Percentiles rank a stretch among this genome's conserved stretches.
Conservation (phyloP, 2,329 filamentous ascomycete species). For the Sporothrix mexicana region DNA sequence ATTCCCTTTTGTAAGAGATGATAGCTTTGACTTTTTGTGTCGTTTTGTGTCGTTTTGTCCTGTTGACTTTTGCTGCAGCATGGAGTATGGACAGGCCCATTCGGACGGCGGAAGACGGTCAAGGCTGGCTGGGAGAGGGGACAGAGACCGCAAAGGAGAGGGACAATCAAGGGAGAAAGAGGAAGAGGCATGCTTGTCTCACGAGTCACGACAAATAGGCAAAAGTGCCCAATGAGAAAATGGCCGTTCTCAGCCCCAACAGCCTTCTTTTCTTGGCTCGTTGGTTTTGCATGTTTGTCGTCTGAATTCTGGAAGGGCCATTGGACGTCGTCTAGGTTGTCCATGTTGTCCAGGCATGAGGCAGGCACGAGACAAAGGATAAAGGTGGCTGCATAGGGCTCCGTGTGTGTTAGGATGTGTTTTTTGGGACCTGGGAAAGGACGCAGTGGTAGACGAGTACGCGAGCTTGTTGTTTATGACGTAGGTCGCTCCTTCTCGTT, state of each 20-base stretch:
- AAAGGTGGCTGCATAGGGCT: too few relatives aligned
- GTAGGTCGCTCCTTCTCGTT: too few relatives aligned
- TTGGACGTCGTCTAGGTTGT: too few relatives aligned
- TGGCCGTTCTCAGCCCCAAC: constrained; percentile 6
- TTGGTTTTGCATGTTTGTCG: not conserved
- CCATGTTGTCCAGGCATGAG: too few relatives aligned
- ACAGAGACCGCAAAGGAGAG: not conserved
- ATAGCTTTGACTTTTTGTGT: not conserved
- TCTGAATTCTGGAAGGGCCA: not conserved
- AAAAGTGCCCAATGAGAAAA: not conserved
- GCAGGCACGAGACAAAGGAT: too few relatives aligned
- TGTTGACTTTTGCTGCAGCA: too few relatives aligned
- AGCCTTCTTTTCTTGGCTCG: constrained; percentile 11
- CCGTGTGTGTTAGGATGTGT: too few relatives aligned
- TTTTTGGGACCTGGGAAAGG: too few relatives aligned
- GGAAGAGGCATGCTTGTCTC: not conserved
- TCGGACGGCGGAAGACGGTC: not conserved
- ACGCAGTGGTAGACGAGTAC: too few relatives aligned
- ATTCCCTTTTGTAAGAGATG: not conserved
- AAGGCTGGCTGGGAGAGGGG: not conserved
- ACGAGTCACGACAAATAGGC: not conserved
- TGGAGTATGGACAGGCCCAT: too few relatives aligned
- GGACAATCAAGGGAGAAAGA: not conserved
- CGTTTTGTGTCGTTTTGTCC: too few relatives aligned
- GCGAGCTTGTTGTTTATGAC: too few relatives aligned